These are phyloP conservation scores for Alternaria burnsii DNA, from an alignment of 2,329 filamentous ascomycete species.

Conservation along the genomic window DNA sequence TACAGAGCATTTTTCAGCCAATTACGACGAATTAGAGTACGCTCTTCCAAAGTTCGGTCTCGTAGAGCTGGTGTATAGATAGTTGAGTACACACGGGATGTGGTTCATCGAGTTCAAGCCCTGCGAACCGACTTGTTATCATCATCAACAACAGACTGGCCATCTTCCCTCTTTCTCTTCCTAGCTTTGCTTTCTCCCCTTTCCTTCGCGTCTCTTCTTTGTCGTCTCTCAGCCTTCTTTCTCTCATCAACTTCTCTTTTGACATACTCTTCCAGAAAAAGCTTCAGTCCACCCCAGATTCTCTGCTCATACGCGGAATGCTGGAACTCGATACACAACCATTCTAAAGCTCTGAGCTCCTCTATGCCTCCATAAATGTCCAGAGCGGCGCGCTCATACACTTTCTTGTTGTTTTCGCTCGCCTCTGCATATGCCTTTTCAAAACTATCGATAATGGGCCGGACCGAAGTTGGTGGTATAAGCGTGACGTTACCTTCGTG, in stretches of 20 bases:
- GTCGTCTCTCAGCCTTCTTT: neutral
- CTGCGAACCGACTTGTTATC: neutral
- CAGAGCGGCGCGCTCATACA: conserved; percentile 10
- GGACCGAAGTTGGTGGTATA: conserved; percentile 8
- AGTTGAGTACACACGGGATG: neutral
- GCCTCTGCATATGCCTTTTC: conserved; percentile 11
- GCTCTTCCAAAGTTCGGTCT: neutral
- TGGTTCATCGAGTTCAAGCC: neutral
- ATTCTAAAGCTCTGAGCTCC: conserved; percentile 9
- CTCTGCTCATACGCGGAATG: conserved; percentile 7
- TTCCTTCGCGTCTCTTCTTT: neutral
- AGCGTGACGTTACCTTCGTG: conserved; percentile 10
- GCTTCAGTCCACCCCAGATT: conserved; percentile 10
- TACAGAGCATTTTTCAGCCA: neutral
- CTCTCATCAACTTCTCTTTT: neutral
- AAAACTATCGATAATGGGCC: neutral
- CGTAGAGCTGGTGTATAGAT: neutral
- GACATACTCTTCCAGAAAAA: neutral
- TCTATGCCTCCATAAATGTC: conserved; percentile 15
- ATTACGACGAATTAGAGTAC: neutral
- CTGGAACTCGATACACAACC: conserved; percentile 12
- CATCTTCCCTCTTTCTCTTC: neutral
- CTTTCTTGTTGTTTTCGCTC: neutral
- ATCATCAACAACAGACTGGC: neutral
- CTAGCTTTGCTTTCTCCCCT: neutral